Evolutionary conservation across 768 basidiomycete genomes (phyloP), one percentile per base, ranked within the genome.

Genomic region (Gloeophyllum trabeum): DNA sequence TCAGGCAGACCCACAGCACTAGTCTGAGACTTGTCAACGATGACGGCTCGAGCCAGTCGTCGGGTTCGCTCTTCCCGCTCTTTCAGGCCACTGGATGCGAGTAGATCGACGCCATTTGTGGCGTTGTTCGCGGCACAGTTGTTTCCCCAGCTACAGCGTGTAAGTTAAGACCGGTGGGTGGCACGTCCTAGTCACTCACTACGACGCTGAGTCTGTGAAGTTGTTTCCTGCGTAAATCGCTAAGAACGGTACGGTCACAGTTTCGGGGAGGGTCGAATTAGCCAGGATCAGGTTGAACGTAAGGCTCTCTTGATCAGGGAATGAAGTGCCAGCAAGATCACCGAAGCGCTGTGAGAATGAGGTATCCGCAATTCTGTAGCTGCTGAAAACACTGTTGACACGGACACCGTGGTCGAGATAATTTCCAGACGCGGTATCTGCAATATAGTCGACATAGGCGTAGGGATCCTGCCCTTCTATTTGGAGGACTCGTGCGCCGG

Each of bases 331-430:
- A 35, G 77, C 76, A 24, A 76, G 60, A 47, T 66, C 65, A 6
- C 70, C 79, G 38, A 81, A 51, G 10, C 76, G 65, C 55, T 80
- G 78, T n/a, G 72, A 74, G 48, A 71, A 76, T n/a, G 43, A 50
- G 0, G 60, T 61, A 6, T 54, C 63, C 0, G 63, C 61, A 25
- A 73, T 65, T 20, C 73, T 61, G 52, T 80, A 80, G 51, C 73
- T 73, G 24, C 67, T 73, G 57, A 76, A 73, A 3, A 72, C 77
- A 30, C 70, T 73, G 58, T 80, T 81, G 30, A 79, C 70, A 24
- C 79, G 69, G 35, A 80, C 65, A 23, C 73, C 73, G 47, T 77
- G 76, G 51, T 79, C 76, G 38, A 81, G 61, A 53, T 70, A 80
- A 48, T 79, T 78, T 3, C 79, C 76, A 4, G 73, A 71, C n/a